These are phyloP conservation scores for Trichoderma gamsii DNA, from an alignment of 495 filamentous ascomycete genomes.

Conservation along the genomic window DNA sequence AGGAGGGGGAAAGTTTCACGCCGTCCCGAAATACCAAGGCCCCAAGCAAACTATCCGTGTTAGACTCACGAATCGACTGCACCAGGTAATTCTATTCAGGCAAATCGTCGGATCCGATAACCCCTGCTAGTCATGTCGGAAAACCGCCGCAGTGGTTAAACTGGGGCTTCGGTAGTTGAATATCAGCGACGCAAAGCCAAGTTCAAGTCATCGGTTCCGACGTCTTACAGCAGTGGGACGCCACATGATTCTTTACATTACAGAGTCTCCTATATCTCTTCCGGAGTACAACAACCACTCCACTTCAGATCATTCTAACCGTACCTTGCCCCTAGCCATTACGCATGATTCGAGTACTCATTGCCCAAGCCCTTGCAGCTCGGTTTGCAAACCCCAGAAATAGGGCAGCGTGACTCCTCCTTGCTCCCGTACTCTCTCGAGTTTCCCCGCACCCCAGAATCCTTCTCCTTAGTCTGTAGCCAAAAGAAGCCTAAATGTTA, in stretches of 20 bases:
- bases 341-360: background rate
- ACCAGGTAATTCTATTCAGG: no score
- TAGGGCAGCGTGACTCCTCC: background rate
- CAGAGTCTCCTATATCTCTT: background rate
- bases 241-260: background rate
- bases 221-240: background rate
- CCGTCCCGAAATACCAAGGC: no score
- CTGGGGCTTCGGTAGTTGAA: no score
- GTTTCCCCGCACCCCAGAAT: background rate
- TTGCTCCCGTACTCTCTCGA: background rate
- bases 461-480: background rate
- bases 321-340: background rate
- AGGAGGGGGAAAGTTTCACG: no score
- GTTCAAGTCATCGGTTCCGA: background rate
- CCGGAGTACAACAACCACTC: background rate
- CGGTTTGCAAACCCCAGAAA: background rate
- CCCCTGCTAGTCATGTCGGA: background rate
- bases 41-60: no score
- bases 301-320: background rate
- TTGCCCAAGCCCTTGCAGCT: background rate
- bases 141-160: background rate
- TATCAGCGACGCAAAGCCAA: no score
- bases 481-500: background rate
- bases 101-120: background rate
- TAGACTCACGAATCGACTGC: no score